Percentiles rank a stretch among this genome's conserved stretches.
These are phyloP conservation scores for Suillus ampliporus DNA, from an alignment of 768 basidiomycete species.

Conservation along the genomic window DNA sequence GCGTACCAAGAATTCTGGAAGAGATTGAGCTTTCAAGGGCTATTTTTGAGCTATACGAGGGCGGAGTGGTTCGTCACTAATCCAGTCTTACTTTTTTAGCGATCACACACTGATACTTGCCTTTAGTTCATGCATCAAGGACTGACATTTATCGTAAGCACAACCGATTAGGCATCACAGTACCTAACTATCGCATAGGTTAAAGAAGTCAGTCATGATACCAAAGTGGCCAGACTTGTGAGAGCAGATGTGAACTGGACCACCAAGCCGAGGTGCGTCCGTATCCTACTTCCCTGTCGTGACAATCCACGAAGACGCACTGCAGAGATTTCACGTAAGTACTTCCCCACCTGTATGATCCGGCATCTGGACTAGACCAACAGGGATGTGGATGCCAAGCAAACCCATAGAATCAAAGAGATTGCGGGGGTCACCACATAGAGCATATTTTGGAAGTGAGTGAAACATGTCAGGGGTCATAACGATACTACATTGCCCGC, in stretches of 20 bases:
- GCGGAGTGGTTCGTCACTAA: conserved; percentile 67
- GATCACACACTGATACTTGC: conserved; percentile 11
- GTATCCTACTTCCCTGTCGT: background rate
- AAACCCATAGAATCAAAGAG: conserved; percentile 75
- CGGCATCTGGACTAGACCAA: conserved; percentile 7
- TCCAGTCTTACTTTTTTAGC: background rate
- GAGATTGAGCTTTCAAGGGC: conserved; percentile 85
- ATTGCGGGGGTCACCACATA: conserved; percentile 59
- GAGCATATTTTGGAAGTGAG: conserved; percentile 77
- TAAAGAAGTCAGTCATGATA: conserved; percentile 81
- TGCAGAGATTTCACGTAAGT: conserved; percentile 77
- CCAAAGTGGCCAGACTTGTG: conserved; percentile 69
- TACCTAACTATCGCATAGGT: conserved; percentile 49
- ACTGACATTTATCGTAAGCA: conserved; percentile 71
- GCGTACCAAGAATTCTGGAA: conserved; percentile 60
- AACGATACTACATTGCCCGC: background rate
- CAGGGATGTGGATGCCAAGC: conserved; percentile 79
- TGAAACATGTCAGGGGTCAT: conserved; percentile 13
- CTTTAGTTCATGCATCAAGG: conserved; percentile 88
- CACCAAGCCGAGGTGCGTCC: conserved; percentile 66
- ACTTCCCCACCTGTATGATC: background rate
- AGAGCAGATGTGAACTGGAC: conserved; percentile 85
- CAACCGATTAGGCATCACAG: background rate
- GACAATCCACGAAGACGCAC: conserved; percentile 1
- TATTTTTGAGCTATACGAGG: conserved; percentile 89